Evolutionary conservation across 495 filamentous ascomycete species (phyloP).

Genomic region (Peziza echinospora): DNA sequence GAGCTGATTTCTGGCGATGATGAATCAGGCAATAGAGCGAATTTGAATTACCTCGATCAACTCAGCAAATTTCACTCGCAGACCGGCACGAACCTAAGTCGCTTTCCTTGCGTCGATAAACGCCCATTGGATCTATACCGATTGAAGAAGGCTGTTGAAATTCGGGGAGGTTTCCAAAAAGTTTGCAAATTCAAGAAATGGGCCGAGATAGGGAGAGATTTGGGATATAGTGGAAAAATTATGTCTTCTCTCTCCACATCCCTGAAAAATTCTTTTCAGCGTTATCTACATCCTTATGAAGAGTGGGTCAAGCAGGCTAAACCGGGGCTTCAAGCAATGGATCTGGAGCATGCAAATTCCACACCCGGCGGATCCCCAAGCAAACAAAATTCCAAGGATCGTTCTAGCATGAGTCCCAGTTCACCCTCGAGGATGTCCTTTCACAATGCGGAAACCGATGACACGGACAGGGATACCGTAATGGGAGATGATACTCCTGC

Average conservation of each 20-base stretch:
- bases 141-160: slow-evolving; percentile 89
- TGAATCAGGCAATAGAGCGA: slow-evolving; percentile 64
- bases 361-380: slow-evolving; percentile 73
- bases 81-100: slow-evolving; percentile 78
- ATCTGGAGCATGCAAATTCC: slow-evolving; percentile 82
- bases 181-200: slow-evolving; percentile 98
- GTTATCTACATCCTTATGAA: slow-evolving; percentile 91
- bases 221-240: slow-evolving; percentile 98
- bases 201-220: slow-evolving; percentile 91
- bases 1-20: slow-evolving; percentile 2
- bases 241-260: slow-evolving; percentile 99
- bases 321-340: slow-evolving; percentile 94
- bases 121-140: slow-evolving; percentile 89
- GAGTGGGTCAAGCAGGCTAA: slow-evolving; percentile 84
- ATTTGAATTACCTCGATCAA: slow-evolving; percentile 88
- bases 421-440: neutral
- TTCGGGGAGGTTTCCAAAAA: slow-evolving; percentile 75
- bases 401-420: neutral
- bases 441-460: neutral
- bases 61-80: slow-evolving; percentile 93
- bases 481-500: slow-evolving; percentile 19
- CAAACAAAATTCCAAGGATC: slow-evolving; percentile 34
- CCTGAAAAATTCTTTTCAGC: slow-evolving; percentile 91
- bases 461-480: slow-evolving; percentile 17
- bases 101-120: slow-evolving; percentile 92